Evolutionary conservation across 257 asterid genomes (phyloP).

Genomic region (Cruciata laevipes): DNA sequence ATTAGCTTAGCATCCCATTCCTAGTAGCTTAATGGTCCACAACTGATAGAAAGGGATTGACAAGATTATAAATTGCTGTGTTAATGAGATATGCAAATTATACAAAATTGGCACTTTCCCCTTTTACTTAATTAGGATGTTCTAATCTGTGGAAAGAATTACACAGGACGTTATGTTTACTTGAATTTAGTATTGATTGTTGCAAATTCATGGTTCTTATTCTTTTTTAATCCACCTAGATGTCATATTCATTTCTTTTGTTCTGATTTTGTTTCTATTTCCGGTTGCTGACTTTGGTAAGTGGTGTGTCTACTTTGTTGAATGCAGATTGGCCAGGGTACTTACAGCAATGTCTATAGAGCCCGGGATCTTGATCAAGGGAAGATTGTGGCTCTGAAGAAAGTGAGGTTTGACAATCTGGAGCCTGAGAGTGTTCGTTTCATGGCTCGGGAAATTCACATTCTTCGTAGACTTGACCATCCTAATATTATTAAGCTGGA

Average conservation of each 20-base stretch:
- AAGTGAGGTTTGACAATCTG: slow-evolving; percentile 89
- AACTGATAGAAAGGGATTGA: background rate
- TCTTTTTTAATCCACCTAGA: background rate
- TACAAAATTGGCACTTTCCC: background rate
- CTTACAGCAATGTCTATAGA: slow-evolving; percentile 89
- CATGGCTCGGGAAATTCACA: slow-evolving; percentile 95
- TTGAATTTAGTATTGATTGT: background rate
- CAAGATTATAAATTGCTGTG: background rate
- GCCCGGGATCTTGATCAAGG: slow-evolving; percentile 90
- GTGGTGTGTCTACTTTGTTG: slow-evolving; percentile 11
- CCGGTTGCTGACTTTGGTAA: slow-evolving; percentile 2
- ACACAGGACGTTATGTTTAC: background rate
- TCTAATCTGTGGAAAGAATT: background rate
- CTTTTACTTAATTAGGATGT: background rate
- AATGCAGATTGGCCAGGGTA: slow-evolving; percentile 88
- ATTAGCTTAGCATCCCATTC: background rate
- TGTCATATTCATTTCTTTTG: background rate
- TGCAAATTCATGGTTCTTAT: background rate
- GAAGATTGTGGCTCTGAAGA: slow-evolving; percentile 86
- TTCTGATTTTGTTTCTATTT: background rate
- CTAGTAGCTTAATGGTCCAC: background rate
- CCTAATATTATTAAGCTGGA: slow-evolving; percentile 85
- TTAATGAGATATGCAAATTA: background rate
- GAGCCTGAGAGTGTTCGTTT: slow-evolving; percentile 96
- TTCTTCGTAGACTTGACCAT: slow-evolving; percentile 81